Percentiles rank a stretch among this genome's conserved stretches.
Conservation (phyloP, 208 protist species). For the Willaertia magna region DNA sequence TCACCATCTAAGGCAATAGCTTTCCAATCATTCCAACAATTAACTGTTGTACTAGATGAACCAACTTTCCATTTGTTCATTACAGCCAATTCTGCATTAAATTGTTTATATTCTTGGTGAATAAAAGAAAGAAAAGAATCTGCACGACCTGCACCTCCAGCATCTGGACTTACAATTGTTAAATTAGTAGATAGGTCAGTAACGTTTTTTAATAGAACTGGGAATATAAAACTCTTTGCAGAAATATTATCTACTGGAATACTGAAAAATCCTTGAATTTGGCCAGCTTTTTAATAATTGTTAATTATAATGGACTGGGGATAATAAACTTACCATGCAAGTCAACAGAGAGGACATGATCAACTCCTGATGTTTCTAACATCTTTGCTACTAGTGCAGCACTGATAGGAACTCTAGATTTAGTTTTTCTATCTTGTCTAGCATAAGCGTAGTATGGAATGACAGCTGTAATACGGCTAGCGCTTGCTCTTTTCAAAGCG, state of each 20-base stretch:
- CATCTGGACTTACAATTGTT: conserved; percentile 83
- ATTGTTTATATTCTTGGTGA: conserved; percentile 41
- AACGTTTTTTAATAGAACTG: neutral
- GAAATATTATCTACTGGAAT: conserved; percentile 75
- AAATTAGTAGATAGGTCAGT: neutral
- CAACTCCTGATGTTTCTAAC: conserved; percentile 67
- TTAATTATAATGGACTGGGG: too few relatives aligned
- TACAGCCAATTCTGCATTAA: conserved; percentile 67
- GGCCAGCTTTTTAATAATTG: too few relatives aligned
- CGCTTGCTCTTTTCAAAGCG: conserved; percentile 68
- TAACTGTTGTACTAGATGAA: neutral
- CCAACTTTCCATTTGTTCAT: conserved; percentile 73
- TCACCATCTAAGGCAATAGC: neutral
- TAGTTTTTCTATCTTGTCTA: conserved; percentile 79
- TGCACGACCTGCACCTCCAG: conserved; percentile 76
- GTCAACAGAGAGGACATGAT: conserved; percentile 75
- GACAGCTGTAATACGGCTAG: conserved; percentile 65
- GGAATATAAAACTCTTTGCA: neutral
- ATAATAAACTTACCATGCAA: too few relatives aligned
- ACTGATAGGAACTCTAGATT: conserved; percentile 75
- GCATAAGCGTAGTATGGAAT: conserved; percentile 50
- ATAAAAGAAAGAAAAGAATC: conserved; percentile 30
- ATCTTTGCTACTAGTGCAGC: conserved; percentile 62
- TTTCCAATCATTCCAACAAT: neutral
- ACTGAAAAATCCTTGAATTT: conserved; percentile 85